A percentile compares a stretch with the other conserved stretches of the same genome.
Evolutionary conservation across 2,329 filamentous ascomycete species (phyloP).

Genomic region (Diaporthe sp.): DNA sequence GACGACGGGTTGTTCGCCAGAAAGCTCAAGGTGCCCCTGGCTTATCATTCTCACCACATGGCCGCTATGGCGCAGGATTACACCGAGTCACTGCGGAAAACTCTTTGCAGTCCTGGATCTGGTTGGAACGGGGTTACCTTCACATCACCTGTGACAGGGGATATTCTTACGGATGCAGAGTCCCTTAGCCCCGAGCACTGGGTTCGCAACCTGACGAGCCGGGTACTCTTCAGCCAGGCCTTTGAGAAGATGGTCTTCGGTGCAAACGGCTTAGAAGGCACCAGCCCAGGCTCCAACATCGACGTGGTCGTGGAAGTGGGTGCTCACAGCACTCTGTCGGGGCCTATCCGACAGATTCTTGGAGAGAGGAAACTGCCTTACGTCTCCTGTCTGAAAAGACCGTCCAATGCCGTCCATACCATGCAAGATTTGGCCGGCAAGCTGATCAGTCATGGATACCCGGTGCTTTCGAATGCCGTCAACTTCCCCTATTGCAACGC

Average conservation of each 20-base stretch:
- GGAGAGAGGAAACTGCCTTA: neutral
- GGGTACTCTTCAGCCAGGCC: constrained; percentile 17
- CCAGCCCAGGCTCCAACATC: constrained; percentile 42
- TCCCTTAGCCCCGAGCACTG: constrained; percentile 43
- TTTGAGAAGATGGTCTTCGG: constrained; percentile 32
- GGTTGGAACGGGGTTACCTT: neutral
- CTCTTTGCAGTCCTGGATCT: neutral
- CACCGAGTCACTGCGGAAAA: constrained; percentile 34
- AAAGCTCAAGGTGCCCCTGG: constrained; percentile 45
- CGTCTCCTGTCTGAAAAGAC: neutral
- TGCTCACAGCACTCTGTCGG: constrained; percentile 47
- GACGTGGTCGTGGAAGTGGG: constrained; percentile 49
- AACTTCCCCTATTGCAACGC: neutral
- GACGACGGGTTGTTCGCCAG: constrained; percentile 47
- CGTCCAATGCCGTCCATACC: constrained; percentile 4
- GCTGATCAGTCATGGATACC: neutral
- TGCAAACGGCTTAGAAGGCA: neutral
- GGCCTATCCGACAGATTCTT: constrained; percentile 47
- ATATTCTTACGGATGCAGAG: neutral
- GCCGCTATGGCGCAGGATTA: constrained; percentile 45
- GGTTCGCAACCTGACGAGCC: constrained; percentile 8
- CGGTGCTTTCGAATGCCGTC: neutral
- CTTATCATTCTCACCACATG: constrained; percentile 52
- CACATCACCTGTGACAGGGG: constrained; percentile 20
- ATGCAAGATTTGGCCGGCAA: constrained; percentile 6